Conservation (phyloP, 1,284 basidiomycete species). For the Sporisorium exsertum region DNA sequence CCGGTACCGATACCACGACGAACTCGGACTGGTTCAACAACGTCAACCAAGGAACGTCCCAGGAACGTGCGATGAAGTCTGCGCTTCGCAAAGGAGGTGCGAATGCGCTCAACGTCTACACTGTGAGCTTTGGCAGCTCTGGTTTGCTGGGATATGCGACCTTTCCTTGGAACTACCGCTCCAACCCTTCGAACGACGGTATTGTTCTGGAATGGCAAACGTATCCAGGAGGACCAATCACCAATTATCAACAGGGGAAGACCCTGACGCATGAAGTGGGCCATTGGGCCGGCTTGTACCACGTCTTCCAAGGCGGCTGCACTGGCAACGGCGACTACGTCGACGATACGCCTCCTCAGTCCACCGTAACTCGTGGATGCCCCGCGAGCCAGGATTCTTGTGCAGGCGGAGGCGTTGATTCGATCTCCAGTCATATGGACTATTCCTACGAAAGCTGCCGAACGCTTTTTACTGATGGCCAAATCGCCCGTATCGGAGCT, state of each 20-base stretch:
- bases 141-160: constrained; percentile 71
- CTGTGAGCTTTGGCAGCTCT: constrained; percentile 66
- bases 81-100: constrained; percentile 72
- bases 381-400: constrained; percentile 41
- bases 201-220: constrained; percentile 28
- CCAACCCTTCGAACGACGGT: constrained; percentile 69
- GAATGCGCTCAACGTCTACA: constrained; percentile 74
- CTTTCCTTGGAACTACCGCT: constrained; percentile 69
- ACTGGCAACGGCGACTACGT: constrained; percentile 73
- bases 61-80: constrained; percentile 74
- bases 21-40: constrained; percentile 74
- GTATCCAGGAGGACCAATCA: constrained; percentile 72
- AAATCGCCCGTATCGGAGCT: constrained; percentile 30
- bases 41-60: constrained; percentile 71
- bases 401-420: constrained; percentile 41
- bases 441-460: constrained; percentile 39
- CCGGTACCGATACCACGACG: constrained; percentile 67
- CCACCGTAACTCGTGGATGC: constrained; percentile 38
- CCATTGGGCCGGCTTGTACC: constrained; percentile 73
- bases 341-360: constrained; percentile 72
- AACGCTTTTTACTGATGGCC: constrained; percentile 32
- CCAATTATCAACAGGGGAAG: constrained; percentile 73
- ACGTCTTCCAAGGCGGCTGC: constrained; percentile 76
- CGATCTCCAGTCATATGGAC: constrained; percentile 42
- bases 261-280: constrained; percentile 74